phyloP scores from a whole-genome alignment of 768 basidiomycete genomes.

The button mushroom (Agaricus bisporus) region DNA sequence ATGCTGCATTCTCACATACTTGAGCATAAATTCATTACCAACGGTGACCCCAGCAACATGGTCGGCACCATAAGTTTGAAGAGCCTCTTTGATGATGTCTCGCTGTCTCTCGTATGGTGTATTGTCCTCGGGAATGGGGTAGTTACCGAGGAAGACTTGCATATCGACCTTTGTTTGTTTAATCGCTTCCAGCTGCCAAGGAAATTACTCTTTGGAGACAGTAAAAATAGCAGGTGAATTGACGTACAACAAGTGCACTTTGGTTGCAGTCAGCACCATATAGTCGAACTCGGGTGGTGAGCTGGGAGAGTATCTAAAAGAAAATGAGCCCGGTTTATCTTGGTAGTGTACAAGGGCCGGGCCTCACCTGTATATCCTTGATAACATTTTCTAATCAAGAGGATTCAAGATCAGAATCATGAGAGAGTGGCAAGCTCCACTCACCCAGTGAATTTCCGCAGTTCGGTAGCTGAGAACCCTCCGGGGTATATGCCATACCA shows the following conservation, averaged over 20 bases:
- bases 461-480: slow-evolving; percentile 57
- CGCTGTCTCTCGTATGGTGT: slow-evolving; percentile 68
- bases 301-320: slow-evolving; percentile 70
- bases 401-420: neutral
- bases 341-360: neutral
- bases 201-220: neutral
- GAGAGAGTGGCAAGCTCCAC: slow-evolving; percentile 7
- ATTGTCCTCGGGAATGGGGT: slow-evolving; percentile 50
- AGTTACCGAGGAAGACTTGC: slow-evolving; percentile 72
- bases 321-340: slow-evolving; percentile 10
- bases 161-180: slow-evolving; percentile 82
- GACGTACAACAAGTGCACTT: slow-evolving; percentile 62
- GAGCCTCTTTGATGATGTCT: slow-evolving; percentile 53
- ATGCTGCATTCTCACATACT: slow-evolving; percentile 35
- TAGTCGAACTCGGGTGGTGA: slow-evolving; percentile 73
- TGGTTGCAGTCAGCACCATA: slow-evolving; percentile 89
- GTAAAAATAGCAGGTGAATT: neutral
- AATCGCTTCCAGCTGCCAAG: slow-evolving; percentile 75
- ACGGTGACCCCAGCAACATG: slow-evolving; percentile 80
- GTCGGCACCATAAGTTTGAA: slow-evolving; percentile 72
- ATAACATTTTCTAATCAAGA: slow-evolving; percentile 46
- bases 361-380: slow-evolving; percentile 59
- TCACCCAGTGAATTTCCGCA: slow-evolving; percentile 51
- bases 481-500: slow-evolving; percentile 84
- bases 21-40: slow-evolving; percentile 88